phyloP scores from a whole-genome alignment of 1,284 basidiomycete species.

The Pascua guehoae region DNA sequence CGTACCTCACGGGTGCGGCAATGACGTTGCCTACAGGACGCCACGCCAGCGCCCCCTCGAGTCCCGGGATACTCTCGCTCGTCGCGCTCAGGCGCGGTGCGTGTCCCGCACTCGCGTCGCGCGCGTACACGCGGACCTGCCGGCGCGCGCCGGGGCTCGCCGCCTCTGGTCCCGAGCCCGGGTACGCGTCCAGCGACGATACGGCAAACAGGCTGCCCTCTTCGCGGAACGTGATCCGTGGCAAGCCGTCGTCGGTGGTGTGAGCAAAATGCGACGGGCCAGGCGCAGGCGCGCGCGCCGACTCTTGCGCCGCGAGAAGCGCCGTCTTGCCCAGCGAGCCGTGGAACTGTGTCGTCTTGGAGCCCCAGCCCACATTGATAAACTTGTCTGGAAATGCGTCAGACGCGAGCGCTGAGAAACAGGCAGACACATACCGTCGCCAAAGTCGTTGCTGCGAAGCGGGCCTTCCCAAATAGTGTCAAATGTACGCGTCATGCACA shows the following conservation, averaged over 20 bases:
- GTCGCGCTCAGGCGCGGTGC: constrained; percentile 76
- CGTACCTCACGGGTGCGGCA: constrained; percentile 76
- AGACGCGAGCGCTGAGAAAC: too few relatives aligned
- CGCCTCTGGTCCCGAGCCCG: neutral
- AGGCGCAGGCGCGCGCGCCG: constrained; percentile 52
- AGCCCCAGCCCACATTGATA: constrained; percentile 97
- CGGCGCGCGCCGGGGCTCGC: constrained; percentile 47
- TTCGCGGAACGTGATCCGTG: constrained; percentile 86
- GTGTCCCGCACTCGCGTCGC: constrained; percentile 49
- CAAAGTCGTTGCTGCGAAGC: constrained; percentile 72
- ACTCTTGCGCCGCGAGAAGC: constrained; percentile 51
- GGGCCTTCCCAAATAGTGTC: constrained; percentile 79
- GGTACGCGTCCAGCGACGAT: constrained; percentile 60
- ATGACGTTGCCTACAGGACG: constrained; percentile 85
- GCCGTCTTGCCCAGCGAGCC: constrained; percentile 89
- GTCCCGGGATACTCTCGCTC: constrained; percentile 73
- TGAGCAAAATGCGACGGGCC: constrained; percentile 47
- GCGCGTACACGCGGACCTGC: constrained; percentile 72
- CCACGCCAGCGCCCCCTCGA: constrained; percentile 81
- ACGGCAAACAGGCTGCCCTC: constrained; percentile 87
- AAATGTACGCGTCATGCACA: constrained; percentile 84
- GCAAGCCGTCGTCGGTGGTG: constrained; percentile 66
- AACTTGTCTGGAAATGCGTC: constrained; percentile 63
- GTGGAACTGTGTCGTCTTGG: constrained; percentile 95
- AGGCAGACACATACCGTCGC: constrained; percentile 66